Percentiles rank a stretch among this genome's conserved stretches.
These are phyloP conservation scores for Fomitiporia mediterranea DNA, from an alignment of 1,284 basidiomycete species.

Conservation along the genomic window DNA sequence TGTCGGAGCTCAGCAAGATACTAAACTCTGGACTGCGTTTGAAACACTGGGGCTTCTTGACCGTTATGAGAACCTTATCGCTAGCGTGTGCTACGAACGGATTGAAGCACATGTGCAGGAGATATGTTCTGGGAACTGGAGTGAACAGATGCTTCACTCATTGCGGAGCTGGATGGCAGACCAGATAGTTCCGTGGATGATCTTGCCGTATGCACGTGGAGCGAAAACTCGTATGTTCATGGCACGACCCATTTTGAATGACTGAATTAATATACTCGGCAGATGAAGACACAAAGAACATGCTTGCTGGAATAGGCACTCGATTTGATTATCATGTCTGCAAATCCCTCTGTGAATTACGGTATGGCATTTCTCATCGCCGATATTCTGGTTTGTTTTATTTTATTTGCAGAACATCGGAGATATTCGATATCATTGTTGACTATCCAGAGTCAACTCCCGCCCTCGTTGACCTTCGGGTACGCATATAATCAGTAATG, in stretches of 20 bases:
- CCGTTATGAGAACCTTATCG: slow-evolving; percentile 80
- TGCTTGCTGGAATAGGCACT: slow-evolving; percentile 78
- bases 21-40: slow-evolving; percentile 53
- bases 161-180: slow-evolving; percentile 73
- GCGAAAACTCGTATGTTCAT: slow-evolving; percentile 47
- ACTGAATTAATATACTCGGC: slow-evolving; percentile 20
- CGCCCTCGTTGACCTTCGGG: slow-evolving; percentile 86
- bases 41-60: slow-evolving; percentile 76
- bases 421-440: slow-evolving; percentile 95
- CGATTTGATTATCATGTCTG: slow-evolving; percentile 90
- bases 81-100: slow-evolving; percentile 78
- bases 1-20: slow-evolving; percentile 37
- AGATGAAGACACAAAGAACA: slow-evolving; percentile 66
- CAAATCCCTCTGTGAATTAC: slow-evolving; percentile 80
- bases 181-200: slow-evolving; percentile 79
- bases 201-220: slow-evolving; percentile 69
- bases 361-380: slow-evolving; percentile 42
- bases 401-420: slow-evolving; percentile 54
- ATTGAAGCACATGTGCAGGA: slow-evolving; percentile 71
- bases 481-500: slow-evolving; percentile 30
- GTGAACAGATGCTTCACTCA: slow-evolving; percentile 54
- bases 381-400: background rate
- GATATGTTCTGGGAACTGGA: slow-evolving; percentile 68
- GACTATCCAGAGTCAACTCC: slow-evolving; percentile 86
- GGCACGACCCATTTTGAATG: background rate